Evolutionary conservation across 305 asterid species (phyloP).

Genomic region (Fraxinus paxiana): DNA sequence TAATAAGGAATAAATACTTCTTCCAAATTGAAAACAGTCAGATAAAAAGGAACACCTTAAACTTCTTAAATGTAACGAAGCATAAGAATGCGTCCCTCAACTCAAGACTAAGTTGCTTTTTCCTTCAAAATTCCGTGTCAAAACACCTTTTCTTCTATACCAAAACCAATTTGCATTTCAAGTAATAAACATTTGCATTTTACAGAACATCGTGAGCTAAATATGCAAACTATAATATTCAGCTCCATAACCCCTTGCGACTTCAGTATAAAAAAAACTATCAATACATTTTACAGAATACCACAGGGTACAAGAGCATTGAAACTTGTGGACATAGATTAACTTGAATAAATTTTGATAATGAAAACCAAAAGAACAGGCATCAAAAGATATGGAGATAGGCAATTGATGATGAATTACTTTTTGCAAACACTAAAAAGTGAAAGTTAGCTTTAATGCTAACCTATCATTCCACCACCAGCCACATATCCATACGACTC

Average conservation of each 20-base stretch:
- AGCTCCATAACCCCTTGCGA: background rate
- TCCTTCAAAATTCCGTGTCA: background rate
- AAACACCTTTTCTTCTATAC: background rate
- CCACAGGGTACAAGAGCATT: conserved; percentile 15
- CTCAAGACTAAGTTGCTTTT: background rate
- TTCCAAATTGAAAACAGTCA: background rate
- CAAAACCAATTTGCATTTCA: background rate
- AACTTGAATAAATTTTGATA: conserved; percentile 8
- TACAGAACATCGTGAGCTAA: background rate
- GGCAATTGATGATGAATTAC: conserved; percentile 6
- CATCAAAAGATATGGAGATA: background rate
- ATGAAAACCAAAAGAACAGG: conserved; percentile 14
- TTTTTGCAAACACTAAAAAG: conserved; percentile 10
- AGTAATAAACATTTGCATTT: background rate
- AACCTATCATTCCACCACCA: conserved; percentile 97
- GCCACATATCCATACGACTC: conserved; percentile 65
- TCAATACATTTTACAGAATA: background rate
- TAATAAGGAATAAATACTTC: background rate
- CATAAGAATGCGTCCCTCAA: background rate
- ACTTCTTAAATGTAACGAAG: background rate
- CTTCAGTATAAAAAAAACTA: background rate
- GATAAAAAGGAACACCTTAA: background rate
- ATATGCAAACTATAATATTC: background rate
- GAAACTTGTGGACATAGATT: conserved; percentile 2
- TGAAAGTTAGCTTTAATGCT: conserved; percentile 22